These are phyloP conservation scores for Gnaphalium uliginosum DNA, from an alignment of 129 eudicot genomes.

Conservation along the genomic window DNA sequence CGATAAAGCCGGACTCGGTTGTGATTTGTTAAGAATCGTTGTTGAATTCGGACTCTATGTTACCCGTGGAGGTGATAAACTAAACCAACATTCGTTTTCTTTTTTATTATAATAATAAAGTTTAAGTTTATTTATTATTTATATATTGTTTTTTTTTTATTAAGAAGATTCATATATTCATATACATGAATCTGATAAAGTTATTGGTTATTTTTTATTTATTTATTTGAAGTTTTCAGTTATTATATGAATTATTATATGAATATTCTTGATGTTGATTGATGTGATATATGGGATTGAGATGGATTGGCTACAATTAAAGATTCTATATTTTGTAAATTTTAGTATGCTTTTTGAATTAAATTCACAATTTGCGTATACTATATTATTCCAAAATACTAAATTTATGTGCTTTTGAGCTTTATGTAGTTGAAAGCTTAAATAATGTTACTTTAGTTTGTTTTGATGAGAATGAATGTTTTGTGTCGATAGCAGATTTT, in stretches of 20 bases:
- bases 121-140: background rate
- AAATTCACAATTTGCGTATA: background rate
- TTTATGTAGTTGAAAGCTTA: background rate
- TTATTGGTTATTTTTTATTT: background rate
- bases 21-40: constrained; percentile 54
- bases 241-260: background rate
- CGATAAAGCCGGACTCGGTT: constrained; percentile 71
- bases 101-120: background rate
- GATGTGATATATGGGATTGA: background rate
- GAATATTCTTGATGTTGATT: constrained; percentile 4
- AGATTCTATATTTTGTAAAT: background rate
- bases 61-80: constrained; percentile 58
- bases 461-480: constrained; percentile 5
- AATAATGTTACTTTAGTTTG: background rate
- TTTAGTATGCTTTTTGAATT: constrained; percentile 11
- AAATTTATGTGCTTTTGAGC: background rate
- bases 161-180: background rate
- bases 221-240: background rate
- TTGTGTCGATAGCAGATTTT: constrained; percentile 43
- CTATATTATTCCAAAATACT: background rate
- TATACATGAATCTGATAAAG: background rate
- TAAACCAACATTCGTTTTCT: background rate
- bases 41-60: constrained; percentile 67
- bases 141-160: background rate
- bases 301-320: background rate